A percentile compares a stretch with the other conserved stretches of the same genome.
Conservation (phyloP, 306 rosid species). For the Myrica gale region DNA sequence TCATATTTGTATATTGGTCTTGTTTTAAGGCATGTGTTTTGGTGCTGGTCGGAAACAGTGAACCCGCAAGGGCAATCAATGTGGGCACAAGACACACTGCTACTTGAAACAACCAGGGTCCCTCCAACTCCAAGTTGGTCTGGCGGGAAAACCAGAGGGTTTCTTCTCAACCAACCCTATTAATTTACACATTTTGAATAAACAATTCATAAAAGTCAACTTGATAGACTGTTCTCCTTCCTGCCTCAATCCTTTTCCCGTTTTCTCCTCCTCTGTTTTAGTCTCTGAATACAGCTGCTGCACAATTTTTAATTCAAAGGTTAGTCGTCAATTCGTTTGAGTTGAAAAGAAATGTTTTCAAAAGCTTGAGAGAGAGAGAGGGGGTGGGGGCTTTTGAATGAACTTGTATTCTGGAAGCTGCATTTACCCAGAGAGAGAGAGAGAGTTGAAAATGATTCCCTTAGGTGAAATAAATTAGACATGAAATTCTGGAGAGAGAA, state of each 20-base stretch:
- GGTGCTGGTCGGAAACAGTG: conserved; percentile 5
- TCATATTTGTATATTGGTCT: conserved; percentile 2
- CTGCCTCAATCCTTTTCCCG: neutral
- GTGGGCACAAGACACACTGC: neutral
- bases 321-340: conserved; percentile 12
- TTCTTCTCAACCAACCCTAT: conserved; percentile 33
- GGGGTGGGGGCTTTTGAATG: neutral
- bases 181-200: neutral
- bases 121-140: conserved; percentile 8
- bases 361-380: neutral
- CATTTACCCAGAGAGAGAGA: conserved; percentile 10
- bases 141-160: conserved; percentile 14
- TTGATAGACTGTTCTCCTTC: conserved; percentile 15
- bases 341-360: conserved; percentile 4
- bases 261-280: neutral
- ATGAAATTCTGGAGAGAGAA: neutral
- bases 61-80: conserved; percentile 12
- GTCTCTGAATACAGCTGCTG: conserved; percentile 21
- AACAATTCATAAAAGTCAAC: conserved; percentile 35
- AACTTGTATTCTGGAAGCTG: conserved; percentile 16
- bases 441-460: conserved; percentile 23
- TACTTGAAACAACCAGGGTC: conserved; percentile 21
- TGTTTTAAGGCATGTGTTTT: conserved; percentile 14
- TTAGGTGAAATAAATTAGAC: conserved; percentile 19
- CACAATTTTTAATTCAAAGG: conserved; percentile 10